Conservation (phyloP, 2,329 filamentous ascomycete genomes). For the Monosporascus sp. region DNA sequence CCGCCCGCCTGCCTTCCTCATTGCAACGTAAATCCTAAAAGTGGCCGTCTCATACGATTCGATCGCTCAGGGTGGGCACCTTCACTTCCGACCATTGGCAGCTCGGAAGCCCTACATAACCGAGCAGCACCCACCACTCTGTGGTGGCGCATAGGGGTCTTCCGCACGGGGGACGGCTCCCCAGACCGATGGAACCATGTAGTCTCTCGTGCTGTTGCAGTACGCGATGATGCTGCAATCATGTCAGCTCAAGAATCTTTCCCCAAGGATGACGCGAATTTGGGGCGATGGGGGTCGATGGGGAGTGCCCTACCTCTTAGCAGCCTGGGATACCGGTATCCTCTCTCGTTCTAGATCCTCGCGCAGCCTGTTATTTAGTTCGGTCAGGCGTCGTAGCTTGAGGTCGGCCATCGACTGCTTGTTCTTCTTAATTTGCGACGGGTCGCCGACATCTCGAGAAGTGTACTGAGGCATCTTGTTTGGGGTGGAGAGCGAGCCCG, state of each 20-base stretch:
- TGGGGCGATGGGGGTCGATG: background rate
- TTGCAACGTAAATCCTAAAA: slow-evolving; percentile 16
- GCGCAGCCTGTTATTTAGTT: slow-evolving; percentile 91
- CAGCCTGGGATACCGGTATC: slow-evolving; percentile 91
- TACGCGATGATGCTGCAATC: slow-evolving; percentile 82
- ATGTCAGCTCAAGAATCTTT: slow-evolving; percentile 8
- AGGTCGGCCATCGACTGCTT: slow-evolving; percentile 99
- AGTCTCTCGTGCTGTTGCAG: slow-evolving; percentile 96
- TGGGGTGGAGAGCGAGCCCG: slow-evolving; percentile 16
- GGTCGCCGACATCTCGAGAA: slow-evolving; percentile 61
- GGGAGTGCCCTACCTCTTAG: slow-evolving; percentile 62
- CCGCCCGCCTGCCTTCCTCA: slow-evolving; percentile 9
- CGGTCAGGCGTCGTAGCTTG: slow-evolving; percentile 91
- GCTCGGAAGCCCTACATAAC: slow-evolving; percentile 65
- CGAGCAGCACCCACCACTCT: slow-evolving; percentile 85
- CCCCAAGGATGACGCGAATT: background rate
- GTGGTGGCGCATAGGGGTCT: slow-evolving; percentile 96
- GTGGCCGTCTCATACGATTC: slow-evolving; percentile 6
- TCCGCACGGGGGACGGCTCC: slow-evolving; percentile 89
- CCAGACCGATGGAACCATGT: slow-evolving; percentile 98
- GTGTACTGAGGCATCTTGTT: slow-evolving; percentile 60
- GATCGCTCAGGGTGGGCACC: background rate
- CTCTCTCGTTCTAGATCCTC: slow-evolving; percentile 94
- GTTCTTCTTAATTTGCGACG: slow-evolving; percentile 75
- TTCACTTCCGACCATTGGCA: slow-evolving; percentile 3